Conservation (phyloP, 495 filamentous ascomycete genomes). For the Rostrohypoxylon terebratum region DNA sequence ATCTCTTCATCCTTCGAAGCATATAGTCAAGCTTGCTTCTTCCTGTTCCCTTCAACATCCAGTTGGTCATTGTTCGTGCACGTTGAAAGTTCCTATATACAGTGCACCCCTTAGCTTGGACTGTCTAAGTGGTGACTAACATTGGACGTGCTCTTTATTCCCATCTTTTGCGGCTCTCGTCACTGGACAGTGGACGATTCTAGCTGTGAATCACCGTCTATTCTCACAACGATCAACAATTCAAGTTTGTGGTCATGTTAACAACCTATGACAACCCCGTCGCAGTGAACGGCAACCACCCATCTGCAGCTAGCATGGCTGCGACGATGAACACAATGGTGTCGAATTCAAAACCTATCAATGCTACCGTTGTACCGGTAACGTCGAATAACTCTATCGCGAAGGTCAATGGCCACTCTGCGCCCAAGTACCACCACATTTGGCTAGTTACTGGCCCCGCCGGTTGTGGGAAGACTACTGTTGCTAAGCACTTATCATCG, state of each 20-base stretch:
- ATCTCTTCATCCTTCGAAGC: conserved; percentile 22
- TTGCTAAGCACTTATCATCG: conserved; percentile 80
- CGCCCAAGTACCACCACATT: conserved; percentile 76
- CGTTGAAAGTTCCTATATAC: conserved; percentile 23
- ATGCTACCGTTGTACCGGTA: conserved; percentile 46
- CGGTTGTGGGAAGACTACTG: conserved; percentile 95
- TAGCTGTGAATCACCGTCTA: not conserved
- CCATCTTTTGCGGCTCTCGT: conserved; percentile 1
- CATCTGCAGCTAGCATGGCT: conserved; percentile 50
- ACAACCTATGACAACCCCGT: conserved; percentile 58
- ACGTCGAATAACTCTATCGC: conserved; percentile 47
- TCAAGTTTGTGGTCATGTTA: conserved; percentile 51
- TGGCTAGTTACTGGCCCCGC: conserved; percentile 98
- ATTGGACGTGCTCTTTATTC: not conserved
- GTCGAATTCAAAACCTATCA: conserved; percentile 50
- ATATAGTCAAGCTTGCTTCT: conserved; percentile 28
- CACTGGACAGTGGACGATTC: conserved; percentile 1
- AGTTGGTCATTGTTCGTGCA: conserved; percentile 24
- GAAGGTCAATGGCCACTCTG: conserved; percentile 37
- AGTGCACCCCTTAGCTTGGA: conserved; percentile 4
- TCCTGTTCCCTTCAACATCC: conserved; percentile 1
- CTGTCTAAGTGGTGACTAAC: conserved; percentile 20
- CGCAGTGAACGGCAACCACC: conserved; percentile 52
- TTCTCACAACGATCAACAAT: conserved; percentile 7
- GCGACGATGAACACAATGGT: conserved; percentile 50